phyloP scores from a whole-genome alignment of 2,329 filamentous ascomycete species.

The Calonectria henricotiae region DNA sequence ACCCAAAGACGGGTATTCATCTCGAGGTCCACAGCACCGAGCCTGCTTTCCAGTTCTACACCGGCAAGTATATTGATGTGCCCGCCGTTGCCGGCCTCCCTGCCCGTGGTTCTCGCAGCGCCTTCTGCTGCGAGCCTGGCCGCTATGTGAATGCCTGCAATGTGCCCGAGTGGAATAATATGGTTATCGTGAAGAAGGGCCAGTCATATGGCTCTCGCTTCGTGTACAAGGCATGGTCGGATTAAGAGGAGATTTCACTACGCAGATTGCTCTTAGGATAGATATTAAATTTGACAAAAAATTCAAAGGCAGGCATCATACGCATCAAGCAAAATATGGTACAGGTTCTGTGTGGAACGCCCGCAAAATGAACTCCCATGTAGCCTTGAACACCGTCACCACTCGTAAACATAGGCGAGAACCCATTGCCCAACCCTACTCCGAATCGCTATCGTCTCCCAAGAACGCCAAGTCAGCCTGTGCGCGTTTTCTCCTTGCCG shows the following conservation, averaged over 20 bases:
- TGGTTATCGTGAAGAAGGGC: constrained; percentile 88
- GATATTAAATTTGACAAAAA: constrained; percentile 14
- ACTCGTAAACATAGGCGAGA: constrained; percentile 25
- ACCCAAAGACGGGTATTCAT: constrained; percentile 82
- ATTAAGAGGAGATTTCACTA: constrained; percentile 58
- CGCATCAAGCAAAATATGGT: constrained; percentile 21
- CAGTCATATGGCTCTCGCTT: constrained; percentile 86
- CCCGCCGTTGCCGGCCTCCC: constrained; percentile 76
- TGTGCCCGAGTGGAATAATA: constrained; percentile 82
- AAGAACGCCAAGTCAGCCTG: constrained; percentile 76
- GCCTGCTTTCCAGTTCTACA: constrained; percentile 98
- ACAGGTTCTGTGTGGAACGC: constrained; percentile 8
- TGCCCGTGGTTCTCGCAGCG: constrained; percentile 78
- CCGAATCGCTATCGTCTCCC: constrained; percentile 79
- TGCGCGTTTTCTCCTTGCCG: constrained; percentile 65
- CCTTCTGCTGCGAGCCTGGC: constrained; percentile 94
- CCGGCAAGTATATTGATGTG: constrained; percentile 87
- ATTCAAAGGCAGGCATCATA: constrained; percentile 6
- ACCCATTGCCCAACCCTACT: constrained; percentile 56
- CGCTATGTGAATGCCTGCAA: constrained; percentile 93
- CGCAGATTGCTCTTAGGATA: not conserved
- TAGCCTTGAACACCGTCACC: constrained; percentile 17
- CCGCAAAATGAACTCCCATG: not conserved
- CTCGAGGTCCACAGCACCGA: constrained; percentile 93
- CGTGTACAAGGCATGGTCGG: constrained; percentile 90